Evolutionary conservation across 805 yeast genomes (phyloP), one percentile per base, ranked within the genome.

Genomic region (Kodamaea kakaduensis): DNA sequence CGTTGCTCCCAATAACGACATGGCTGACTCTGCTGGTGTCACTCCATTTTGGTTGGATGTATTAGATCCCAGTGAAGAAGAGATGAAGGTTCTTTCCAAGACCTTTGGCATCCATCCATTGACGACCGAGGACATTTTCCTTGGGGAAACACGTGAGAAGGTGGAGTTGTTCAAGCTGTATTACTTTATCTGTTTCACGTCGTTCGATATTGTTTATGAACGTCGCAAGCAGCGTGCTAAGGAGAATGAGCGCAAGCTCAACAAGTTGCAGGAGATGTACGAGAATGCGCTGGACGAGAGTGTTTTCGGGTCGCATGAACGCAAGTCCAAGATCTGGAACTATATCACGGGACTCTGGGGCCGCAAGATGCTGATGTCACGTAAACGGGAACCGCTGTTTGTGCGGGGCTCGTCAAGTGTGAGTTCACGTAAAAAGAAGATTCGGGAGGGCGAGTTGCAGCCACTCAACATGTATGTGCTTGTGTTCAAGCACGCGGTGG

Each of bases 101-200:
- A 79, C 97, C 0, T 90, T 90, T 62, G 95, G 95, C 1, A 86
- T 90, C 38, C 98, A 90, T 59, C 98, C 98, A 0, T 72, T 90
- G 48, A 90, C 98, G 0, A 85, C 97, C 0, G 98, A 90, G 55
- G 98, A 90, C 61, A 89, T 90, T 31, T 83, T 84, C 41, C 61
- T 89, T 19, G 96, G 96, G 2, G 98, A 90, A 54, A 84, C 95
- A 1, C 76, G 97, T 45, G 98, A 90, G 57, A 90, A 90, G 54
- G 96, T 90, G 14, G 98, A 90, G 60, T 59, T 93, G 21, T 90
- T 90, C 64, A 81, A 84, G 51, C 84, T 84, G 44, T 90, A 90
- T 59, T 93, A 90, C 57, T 78, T 90, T 47, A 84, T 93, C 19
- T 88, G 97, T 65, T 93, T 93, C 60, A 61, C 69, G 1, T 65